Base-by-base conservation (phyloP, 2,329 filamentous ascomycete species). In the Colletotrichum graminicola region DNA sequence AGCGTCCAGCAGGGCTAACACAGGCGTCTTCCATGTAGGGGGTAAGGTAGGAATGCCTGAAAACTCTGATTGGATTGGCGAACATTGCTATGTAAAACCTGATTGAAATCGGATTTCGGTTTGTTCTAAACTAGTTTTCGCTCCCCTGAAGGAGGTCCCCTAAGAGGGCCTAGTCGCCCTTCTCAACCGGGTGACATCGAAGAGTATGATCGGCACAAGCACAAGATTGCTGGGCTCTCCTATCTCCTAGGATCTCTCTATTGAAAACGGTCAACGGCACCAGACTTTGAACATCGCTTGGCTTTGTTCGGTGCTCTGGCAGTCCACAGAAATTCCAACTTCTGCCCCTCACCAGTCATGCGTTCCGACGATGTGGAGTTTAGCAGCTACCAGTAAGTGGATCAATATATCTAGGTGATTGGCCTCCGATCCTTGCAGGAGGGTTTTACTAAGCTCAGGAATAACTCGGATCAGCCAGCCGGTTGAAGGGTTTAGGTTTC, bases 341-440 rank as follows among this genome's bases (percentile, higher is more conserved):
- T 51, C 49, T 18, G 45, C 59, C 59, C n/a, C 45, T 62, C 43
- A 51, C 32, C 26, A 36, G 34, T 43, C 32, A 26, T 14, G n/a
- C 39, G 49, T 16, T n/a, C 59, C 43, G 21, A 45, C 32, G 32
- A 51, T 26, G 34, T 23, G 32, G 45, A 18, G 51, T 49, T 29
- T 43, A 34, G 43, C 16, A 26, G 47, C 47, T 14, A 12, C 10
- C 32, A 36, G 29, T 18, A 23, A 49, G 45, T 62, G 59, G 59
- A 51, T 26, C 43, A 26, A 21, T 36, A 34, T 23, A n/a, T 49
- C 29, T 23, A 49, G 32, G 43, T 49, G 14, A 26, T 36, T 36
- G 43, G 26, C 43, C 21, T 26, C 12, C 45, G 7, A 36, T 2
- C 45, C 59, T 16, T 39, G 43, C 32, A 26, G 4, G 4, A 36